Percentiles rank a stretch among this genome's conserved stretches.
Evolutionary conservation across 169 alveolate species (phyloP).

Genomic region (Miamiensis avidus): DNA sequence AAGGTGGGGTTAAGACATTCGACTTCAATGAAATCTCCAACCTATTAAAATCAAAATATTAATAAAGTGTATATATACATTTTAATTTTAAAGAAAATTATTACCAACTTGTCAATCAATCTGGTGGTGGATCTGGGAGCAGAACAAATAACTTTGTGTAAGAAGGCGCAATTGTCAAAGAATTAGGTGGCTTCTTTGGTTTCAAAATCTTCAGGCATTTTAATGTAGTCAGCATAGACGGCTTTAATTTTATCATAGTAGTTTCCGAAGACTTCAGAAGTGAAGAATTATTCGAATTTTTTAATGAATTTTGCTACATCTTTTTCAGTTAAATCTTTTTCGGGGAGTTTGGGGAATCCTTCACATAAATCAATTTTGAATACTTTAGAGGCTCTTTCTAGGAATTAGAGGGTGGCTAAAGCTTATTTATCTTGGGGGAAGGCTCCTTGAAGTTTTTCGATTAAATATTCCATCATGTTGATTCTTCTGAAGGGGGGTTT

Average conservation of each 20-base stretch:
- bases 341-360: neutral
- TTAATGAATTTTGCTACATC: neutral
- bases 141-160: conserved; percentile 85
- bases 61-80: conserved; percentile 10
- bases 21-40: conserved; percentile 94
- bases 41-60: conserved; percentile 33
- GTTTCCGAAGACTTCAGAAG: neutral
- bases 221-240: neutral
- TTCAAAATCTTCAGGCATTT: conserved; percentile 67
- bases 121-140: conserved; percentile 89
- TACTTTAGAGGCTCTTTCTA: neutral
- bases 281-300: neutral
- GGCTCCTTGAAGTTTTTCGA: conserved; percentile 73
- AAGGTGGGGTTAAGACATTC: conserved; percentile 92
- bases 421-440: neutral
- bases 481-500: conserved; percentile 97
- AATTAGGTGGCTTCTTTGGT: conserved; percentile 83
- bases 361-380: neutral
- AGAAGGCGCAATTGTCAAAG: conserved; percentile 72
- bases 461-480: conserved; percentile 87
- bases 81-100: too few species aligned
- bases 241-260: neutral
- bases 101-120: conserved; percentile 86
- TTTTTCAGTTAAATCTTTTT: neutral
- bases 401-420: neutral